phyloP scores from a whole-genome alignment of 495 filamentous ascomycete species.

The Chaetomium cochliodes region DNA sequence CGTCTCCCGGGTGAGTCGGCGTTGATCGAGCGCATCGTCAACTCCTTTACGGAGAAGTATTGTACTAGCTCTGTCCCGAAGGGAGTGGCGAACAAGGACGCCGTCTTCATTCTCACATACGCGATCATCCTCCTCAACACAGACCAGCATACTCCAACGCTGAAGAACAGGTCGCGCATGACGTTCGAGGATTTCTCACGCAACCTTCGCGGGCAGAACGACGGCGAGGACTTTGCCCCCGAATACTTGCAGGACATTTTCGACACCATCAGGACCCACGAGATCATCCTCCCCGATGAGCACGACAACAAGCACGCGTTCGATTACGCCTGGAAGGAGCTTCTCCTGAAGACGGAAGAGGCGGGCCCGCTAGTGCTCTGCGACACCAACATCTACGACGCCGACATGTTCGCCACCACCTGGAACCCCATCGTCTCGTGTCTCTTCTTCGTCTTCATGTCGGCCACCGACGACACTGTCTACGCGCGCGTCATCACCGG shows the following conservation, averaged over 20 bases:
- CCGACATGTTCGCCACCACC: slow-evolving; percentile 94
- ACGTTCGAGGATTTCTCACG: slow-evolving; percentile 72
- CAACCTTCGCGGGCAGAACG: slow-evolving; percentile 88
- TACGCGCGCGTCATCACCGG: slow-evolving; percentile 90
- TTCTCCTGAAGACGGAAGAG: slow-evolving; percentile 79
- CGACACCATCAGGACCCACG: slow-evolving; percentile 83
- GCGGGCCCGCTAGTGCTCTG: slow-evolving; percentile 73
- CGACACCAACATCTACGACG: slow-evolving; percentile 91
- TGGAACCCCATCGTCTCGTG: slow-evolving; percentile 96
- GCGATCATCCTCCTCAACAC: slow-evolving; percentile 96
- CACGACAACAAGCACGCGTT: slow-evolving; percentile 95
- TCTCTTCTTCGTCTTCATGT: slow-evolving; percentile 97
- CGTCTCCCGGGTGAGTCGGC: slow-evolving; percentile 88
- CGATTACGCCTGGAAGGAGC: slow-evolving; percentile 94
- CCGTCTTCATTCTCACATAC: slow-evolving; percentile 88
- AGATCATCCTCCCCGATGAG: slow-evolving; percentile 96
- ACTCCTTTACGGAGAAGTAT: slow-evolving; percentile 82
- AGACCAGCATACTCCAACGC: slow-evolving; percentile 90
- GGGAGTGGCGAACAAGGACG: slow-evolving; percentile 81
- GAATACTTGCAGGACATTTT: slow-evolving; percentile 87
- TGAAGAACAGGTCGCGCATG: slow-evolving; percentile 82
- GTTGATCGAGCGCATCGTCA: slow-evolving; percentile 91
- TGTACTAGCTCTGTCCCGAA: slow-evolving; percentile 67
- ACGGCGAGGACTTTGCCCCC: slow-evolving; percentile 75
- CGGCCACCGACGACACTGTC: slow-evolving; percentile 94